These are phyloP conservation scores for Cudoniella acicularis DNA, from an alignment of 495 filamentous ascomycete species.

Conservation along the genomic window DNA sequence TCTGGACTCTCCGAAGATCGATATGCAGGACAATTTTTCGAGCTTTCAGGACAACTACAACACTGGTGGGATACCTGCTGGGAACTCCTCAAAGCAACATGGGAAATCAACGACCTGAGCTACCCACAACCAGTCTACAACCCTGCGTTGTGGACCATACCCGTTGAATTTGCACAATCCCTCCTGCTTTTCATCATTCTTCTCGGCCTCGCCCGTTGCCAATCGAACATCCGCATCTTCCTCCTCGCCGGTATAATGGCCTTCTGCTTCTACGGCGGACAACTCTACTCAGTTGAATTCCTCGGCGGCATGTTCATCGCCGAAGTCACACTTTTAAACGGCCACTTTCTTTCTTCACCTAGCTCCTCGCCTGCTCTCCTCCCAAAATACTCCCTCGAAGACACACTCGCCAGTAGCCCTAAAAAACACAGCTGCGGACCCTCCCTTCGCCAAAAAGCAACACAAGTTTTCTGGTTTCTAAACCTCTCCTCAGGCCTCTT, in stretches of 20 bases:
- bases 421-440: constrained; percentile 13
- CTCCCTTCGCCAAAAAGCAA: constrained; percentile 11
- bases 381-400: constrained; percentile 16
- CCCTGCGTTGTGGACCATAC: constrained; percentile 71
- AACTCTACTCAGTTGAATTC: constrained; percentile 59
- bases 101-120: constrained; percentile 41
- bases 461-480: constrained; percentile 21
- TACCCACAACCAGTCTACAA: constrained; percentile 53
- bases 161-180: constrained; percentile 62
- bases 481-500: constrained; percentile 38
- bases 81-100: constrained; percentile 46
- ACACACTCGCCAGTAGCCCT: too few relatives aligned
- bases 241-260: constrained; percentile 42
- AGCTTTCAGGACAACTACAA: constrained; percentile 11
- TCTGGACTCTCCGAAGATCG: constrained; percentile 42
- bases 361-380: constrained; percentile 9
- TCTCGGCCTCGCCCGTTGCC: constrained; percentile 50
- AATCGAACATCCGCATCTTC: constrained; percentile 41
- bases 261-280: constrained; percentile 55
- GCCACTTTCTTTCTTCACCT: constrained; percentile 3
- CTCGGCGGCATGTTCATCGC: constrained; percentile 56
- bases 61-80: constrained; percentile 40
- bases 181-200: constrained; percentile 61
- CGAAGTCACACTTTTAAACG: constrained; percentile 50
- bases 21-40: constrained; percentile 27